A percentile compares a stretch with the other conserved stretches of the same genome.
Conservation (phyloP, 2,329 filamentous ascomycete species). For the Trichoderma sp. region DNA sequence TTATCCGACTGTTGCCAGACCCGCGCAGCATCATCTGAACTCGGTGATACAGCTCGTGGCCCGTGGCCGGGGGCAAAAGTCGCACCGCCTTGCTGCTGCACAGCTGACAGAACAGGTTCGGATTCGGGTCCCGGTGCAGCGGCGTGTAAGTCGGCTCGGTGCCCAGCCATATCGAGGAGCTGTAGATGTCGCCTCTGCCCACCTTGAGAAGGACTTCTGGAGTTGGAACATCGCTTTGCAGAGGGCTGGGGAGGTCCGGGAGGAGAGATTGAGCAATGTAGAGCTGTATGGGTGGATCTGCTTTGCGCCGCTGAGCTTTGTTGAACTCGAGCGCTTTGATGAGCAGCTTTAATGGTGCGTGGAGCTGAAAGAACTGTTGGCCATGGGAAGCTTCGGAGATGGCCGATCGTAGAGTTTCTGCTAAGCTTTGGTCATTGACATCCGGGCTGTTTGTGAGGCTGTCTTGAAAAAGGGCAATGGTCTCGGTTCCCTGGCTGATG, state of each 20-base stretch:
- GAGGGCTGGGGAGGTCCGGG: conserved; percentile 61
- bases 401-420: conserved; percentile 38
- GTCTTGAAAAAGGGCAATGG: conserved; percentile 36
- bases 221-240: conserved; percentile 68
- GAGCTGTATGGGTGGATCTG: conserved; percentile 49
- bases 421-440: conserved; percentile 38
- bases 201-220: conserved; percentile 64
- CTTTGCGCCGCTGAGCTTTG: conserved; percentile 27
- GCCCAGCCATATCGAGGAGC: conserved; percentile 85
- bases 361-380: conserved; percentile 56
- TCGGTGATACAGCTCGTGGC: conserved; percentile 63
- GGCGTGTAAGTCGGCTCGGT: conserved; percentile 85
- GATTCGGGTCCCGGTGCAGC: conserved; percentile 89
- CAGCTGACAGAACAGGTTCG: conserved; percentile 87
- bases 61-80: conserved; percentile 66
- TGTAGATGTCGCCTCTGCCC: conserved; percentile 83
- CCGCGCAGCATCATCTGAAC: conserved; percentile 49
- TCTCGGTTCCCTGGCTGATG: conserved; percentile 29
- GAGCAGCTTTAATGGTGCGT: conserved; percentile 67
- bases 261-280: conserved; percentile 87
- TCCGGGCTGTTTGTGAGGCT: conserved; percentile 37
- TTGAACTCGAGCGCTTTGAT: conserved; percentile 59
- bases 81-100: conserved; percentile 71
- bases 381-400: conserved; percentile 31
- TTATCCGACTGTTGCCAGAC: conserved; percentile 54